Percentiles rank a stretch among this genome's conserved stretches.
These are phyloP conservation scores for Cercospora sp. DNA, from an alignment of 2,329 filamentous ascomycete species.

Conservation along the genomic window DNA sequence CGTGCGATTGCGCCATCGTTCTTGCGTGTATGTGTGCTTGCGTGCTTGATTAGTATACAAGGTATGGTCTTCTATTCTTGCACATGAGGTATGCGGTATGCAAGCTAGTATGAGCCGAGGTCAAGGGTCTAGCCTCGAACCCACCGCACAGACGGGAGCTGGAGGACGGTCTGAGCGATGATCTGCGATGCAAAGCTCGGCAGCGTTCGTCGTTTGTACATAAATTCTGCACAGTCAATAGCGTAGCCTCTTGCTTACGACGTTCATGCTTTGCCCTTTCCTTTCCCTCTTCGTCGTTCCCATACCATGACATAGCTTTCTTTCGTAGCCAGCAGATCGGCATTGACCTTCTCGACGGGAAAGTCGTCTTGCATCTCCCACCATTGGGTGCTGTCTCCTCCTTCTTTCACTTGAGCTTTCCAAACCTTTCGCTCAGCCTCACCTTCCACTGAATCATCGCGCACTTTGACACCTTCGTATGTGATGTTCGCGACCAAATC, in stretches of 20 bases:
- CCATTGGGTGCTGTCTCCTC: slow-evolving; percentile 73
- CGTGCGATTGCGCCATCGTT: slow-evolving; percentile 3
- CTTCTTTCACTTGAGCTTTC: slow-evolving; percentile 82
- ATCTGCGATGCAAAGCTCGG: background rate
- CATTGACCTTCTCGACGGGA: slow-evolving; percentile 77
- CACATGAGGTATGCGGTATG: background rate
- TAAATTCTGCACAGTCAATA: background rate
- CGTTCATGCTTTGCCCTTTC: slow-evolving; percentile 23
- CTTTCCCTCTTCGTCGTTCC: slow-evolving; percentile 67
- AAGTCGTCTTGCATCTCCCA: slow-evolving; percentile 90
- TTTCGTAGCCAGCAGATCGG: slow-evolving; percentile 85
- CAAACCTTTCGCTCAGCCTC: slow-evolving; percentile 91
- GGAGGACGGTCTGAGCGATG: background rate
- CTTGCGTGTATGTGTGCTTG: background rate
- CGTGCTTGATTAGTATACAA: background rate
- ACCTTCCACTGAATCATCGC: slow-evolving; percentile 81
- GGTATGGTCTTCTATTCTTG: background rate
- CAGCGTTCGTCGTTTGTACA: background rate
- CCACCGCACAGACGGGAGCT: background rate
- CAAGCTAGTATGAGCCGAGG: background rate
- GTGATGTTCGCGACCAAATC: slow-evolving; percentile 95
- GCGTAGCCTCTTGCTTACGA: background rate
- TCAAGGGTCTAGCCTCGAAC: background rate
- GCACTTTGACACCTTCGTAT: slow-evolving; percentile 74
- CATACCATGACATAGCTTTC: slow-evolving; percentile 96